Base-by-base conservation (phyloP, 2,329 filamentous ascomycete species). In the Thermoascus crustaceus region DNA sequence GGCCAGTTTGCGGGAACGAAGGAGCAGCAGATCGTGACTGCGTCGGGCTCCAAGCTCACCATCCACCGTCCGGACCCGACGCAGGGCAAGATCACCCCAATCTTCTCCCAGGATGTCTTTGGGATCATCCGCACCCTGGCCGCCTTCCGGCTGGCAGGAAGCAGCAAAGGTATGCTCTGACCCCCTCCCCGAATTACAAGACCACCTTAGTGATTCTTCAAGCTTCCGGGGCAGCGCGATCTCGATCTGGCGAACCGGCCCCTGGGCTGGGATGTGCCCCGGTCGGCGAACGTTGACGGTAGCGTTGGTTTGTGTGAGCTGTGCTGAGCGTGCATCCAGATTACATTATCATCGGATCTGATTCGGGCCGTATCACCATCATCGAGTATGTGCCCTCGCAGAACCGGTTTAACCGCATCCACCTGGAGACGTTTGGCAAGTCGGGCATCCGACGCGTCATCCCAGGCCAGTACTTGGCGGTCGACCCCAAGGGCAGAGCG, bases 351-450 rank as follows among this genome's bases (percentile, higher is more conserved):
- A 77, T 98, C 48, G 84, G 86, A 35, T 94, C 88, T 32, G 91
- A 99, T 66, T 96, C 91, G 18, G 91, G 91, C 46, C 84, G 91
- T 32, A 89, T 98, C 52, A 82, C 89, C 16, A 87, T 96, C 50
- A 73, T 96, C 58, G 89, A 95, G 64, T 99, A 95, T 61, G 67
- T 89, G 22, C 81, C 85, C 9, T 76, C 83, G 11, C 80, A 87
- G 60, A 94, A 94, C 59, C 78, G 79, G 32, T 95, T 98, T 63
- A 80, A 80, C 50, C 80, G 86, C 30, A 75, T 96, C 45, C 91
- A 96, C 54, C 75, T 95, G 38, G 93, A 99, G 68, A 99, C 93
- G 0, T 99, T 94, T 60, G 91, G 91, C 48, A 98, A 98, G 64
- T 96, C 91, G 5, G 93, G 91, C 23, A 77, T 96, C 35, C 80